Conservation (phyloP, 768 basidiomycete species). For the Boletus rubescentipes region DNA sequence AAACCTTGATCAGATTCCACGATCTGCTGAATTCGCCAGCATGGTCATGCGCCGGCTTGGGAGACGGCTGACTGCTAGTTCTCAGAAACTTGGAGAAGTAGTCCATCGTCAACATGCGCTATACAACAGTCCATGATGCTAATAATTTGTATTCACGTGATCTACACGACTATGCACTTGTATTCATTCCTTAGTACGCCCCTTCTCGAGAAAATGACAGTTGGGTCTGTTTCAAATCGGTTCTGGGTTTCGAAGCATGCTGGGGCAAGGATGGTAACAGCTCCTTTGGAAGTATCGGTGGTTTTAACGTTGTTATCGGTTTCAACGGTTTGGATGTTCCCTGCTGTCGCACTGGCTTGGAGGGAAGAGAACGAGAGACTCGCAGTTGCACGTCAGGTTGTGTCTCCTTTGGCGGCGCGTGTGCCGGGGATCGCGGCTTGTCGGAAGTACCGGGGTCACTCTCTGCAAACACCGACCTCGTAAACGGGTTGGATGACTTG, state of each 20-base stretch:
- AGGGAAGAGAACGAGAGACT: slow-evolving; percentile 8
- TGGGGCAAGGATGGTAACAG: slow-evolving; percentile 11
- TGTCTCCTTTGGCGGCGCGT: background rate
- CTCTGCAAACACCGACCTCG: slow-evolving; percentile 23
- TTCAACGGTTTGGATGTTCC: slow-evolving; percentile 19
- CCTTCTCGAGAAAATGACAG: slow-evolving; percentile 17
- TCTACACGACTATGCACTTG: background rate
- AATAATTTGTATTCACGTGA: slow-evolving; percentile 17
- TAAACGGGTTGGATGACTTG: slow-evolving; percentile 26
- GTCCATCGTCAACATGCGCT: slow-evolving; percentile 51
- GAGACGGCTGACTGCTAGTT: slow-evolving; percentile 39
- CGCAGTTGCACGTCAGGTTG: slow-evolving; percentile 2
- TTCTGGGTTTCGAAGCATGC: slow-evolving; percentile 4
- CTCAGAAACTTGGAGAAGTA: slow-evolving; percentile 83
- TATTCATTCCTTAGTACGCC: background rate
- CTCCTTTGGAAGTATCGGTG: slow-evolving; percentile 30
- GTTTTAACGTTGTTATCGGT: slow-evolving; percentile 31
- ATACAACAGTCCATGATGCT: background rate
- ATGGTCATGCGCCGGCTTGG: slow-evolving; percentile 59
- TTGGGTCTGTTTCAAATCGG: slow-evolving; percentile 18
- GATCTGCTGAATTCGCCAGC: slow-evolving; percentile 72
- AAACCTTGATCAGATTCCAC: slow-evolving; percentile 73
- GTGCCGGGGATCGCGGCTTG: background rate
- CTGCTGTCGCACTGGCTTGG: background rate
- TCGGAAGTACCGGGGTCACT: background rate